Percentiles rank a stretch among this genome's conserved stretches.
phyloP scores from a whole-genome alignment of 2,329 filamentous ascomycete species.

The Ophiostoma triangulosporum region DNA sequence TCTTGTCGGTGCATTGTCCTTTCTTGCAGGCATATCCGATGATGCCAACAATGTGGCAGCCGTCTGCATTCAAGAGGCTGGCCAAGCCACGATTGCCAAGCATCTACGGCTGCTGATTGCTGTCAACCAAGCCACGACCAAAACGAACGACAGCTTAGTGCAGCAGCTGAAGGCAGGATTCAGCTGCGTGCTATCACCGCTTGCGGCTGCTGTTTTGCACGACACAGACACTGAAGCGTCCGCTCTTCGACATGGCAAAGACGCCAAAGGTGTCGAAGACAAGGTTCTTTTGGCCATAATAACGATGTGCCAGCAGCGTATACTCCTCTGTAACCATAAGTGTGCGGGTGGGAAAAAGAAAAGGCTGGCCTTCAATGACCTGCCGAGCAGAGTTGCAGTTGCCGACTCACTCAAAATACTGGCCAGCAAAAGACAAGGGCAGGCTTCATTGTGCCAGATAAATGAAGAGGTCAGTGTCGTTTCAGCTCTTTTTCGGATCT shows the following conservation, averaged over 20 bases:
- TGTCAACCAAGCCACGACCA: not conserved
- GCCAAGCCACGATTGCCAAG: not conserved
- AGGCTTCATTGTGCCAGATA: no score
- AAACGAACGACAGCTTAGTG: not conserved
- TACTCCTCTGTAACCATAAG: not conserved
- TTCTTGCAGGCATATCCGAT: not conserved
- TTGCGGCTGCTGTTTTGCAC: not conserved
- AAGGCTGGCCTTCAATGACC: not conserved
- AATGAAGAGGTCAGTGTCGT: not conserved
- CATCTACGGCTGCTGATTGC: not conserved
- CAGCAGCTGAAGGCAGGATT: not conserved
- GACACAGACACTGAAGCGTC: not conserved
- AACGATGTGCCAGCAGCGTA: not conserved
- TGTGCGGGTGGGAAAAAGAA: not conserved
- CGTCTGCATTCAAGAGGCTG: not conserved
- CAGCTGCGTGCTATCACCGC: not conserved
- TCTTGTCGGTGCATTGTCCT: not conserved
- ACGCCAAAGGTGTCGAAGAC: not conserved
- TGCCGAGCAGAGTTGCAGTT: not conserved
- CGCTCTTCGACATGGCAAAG: not conserved
- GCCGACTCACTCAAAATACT: not conserved
- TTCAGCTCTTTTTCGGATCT: not conserved
- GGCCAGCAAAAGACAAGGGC: not conserved
- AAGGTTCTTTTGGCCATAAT: not conserved
- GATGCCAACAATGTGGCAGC: not conserved